A percentile compares a stretch with the other conserved stretches of the same genome.
Evolutionary conservation across 257 asterid genomes (phyloP).

Genomic region (Lantana camara): DNA sequence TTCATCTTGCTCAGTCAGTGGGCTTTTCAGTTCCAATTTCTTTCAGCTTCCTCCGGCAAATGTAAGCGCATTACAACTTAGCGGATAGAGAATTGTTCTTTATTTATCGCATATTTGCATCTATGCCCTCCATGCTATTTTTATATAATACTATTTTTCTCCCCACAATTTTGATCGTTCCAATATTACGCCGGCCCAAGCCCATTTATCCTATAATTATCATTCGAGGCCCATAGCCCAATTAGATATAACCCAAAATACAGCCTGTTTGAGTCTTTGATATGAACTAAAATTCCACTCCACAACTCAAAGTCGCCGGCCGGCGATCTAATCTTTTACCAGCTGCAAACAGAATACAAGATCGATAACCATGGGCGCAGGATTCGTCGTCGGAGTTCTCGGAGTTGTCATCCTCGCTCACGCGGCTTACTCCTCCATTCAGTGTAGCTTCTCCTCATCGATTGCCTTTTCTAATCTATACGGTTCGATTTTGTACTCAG

Average conservation of each 20-base stretch:
- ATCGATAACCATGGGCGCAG: slow-evolving; percentile 55
- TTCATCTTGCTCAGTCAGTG: slow-evolving; percentile 41
- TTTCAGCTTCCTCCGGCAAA: not conserved
- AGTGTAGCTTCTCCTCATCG: slow-evolving; percentile 49
- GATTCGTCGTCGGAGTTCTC: slow-evolving; percentile 72
- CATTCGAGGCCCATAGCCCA: slow-evolving; percentile 16
- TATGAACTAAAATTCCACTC: not conserved
- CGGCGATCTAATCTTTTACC: not conserved
- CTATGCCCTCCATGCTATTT: not conserved
- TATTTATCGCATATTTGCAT: too few relatives aligned
- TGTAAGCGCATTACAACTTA: not conserved
- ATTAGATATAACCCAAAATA: not conserved
- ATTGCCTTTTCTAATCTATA: slow-evolving; percentile 18
- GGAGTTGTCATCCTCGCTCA: slow-evolving; percentile 82
- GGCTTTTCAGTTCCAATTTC: not conserved
- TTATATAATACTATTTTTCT: not conserved
- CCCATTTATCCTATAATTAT: not conserved
- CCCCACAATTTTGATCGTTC: slow-evolving; percentile 14
- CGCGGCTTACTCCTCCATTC: slow-evolving; percentile 78
- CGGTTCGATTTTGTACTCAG: not conserved
- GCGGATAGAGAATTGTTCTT: slow-evolving; percentile 23
- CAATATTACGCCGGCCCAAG: slow-evolving; percentile 22
- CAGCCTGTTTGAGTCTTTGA: not conserved
- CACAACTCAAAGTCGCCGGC: not conserved
- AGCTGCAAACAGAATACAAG: not conserved